phyloP scores from a whole-genome alignment of 129 eudicot genomes.

The Arctium minus region DNA sequence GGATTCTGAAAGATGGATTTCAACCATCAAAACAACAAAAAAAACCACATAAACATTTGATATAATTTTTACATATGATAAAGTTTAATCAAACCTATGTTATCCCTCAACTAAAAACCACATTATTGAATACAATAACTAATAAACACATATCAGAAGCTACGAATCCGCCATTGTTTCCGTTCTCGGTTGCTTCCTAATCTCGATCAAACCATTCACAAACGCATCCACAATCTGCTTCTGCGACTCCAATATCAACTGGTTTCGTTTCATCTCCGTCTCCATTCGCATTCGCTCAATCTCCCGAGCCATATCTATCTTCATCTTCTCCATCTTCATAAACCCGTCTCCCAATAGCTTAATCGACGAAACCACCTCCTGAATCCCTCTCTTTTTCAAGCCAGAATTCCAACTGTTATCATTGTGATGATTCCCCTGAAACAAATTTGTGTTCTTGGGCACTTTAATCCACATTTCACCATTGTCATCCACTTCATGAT shows the following conservation, averaged over 20 bases:
- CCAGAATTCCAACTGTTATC: neutral
- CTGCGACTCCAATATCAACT: constrained; percentile 71
- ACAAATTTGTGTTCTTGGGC: constrained; percentile 25
- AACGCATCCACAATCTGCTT: constrained; percentile 76
- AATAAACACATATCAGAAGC: constrained; percentile 4
- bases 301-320: constrained; percentile 79
- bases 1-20: neutral
- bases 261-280: constrained; percentile 81
- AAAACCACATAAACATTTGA: neutral
- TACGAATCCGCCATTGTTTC: constrained; percentile 24
- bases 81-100: constrained; percentile 11
- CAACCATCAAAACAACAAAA: neutral
- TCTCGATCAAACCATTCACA: constrained; percentile 57
- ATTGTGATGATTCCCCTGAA: constrained; percentile 1
- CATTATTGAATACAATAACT: constrained; percentile 24
- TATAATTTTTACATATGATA: constrained; percentile 17
- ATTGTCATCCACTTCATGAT: constrained; percentile 28
- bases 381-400: constrained; percentile 34
- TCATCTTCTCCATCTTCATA: constrained; percentile 84
- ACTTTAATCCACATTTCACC: constrained; percentile 51
- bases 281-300: constrained; percentile 74
- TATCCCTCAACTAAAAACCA: constrained; percentile 19
- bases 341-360: constrained; percentile 77
- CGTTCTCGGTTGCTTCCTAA: constrained; percentile 27
- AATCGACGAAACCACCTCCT: constrained; percentile 67